phyloP scores from a whole-genome alignment of 306 rosid species.

The Cyclanthera cordifolia region DNA sequence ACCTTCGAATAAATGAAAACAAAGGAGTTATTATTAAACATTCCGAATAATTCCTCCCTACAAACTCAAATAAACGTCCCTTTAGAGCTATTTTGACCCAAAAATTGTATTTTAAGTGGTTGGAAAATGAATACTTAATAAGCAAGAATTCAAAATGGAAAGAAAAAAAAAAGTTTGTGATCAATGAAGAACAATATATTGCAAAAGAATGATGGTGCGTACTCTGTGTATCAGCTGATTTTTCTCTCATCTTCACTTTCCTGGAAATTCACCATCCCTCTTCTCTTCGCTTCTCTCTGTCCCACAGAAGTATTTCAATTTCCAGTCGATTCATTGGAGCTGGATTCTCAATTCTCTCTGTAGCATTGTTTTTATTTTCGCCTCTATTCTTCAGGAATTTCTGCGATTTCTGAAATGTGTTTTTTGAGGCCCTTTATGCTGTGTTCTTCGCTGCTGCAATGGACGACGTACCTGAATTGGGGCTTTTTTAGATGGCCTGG shows the following conservation, averaged over 20 bases:
- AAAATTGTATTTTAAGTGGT: too few species aligned
- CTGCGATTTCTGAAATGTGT: slow-evolving; percentile 27
- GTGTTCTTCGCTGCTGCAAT: slow-evolving; percentile 37
- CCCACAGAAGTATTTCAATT: background rate
- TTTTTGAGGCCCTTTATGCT: slow-evolving; percentile 58
- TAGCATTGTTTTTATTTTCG: background rate
- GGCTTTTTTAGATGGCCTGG: slow-evolving; percentile 75
- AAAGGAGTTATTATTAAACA: too few species aligned
- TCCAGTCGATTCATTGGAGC: background rate
- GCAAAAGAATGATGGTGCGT: too few species aligned
- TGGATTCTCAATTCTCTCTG: background rate
- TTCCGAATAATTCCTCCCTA: too few species aligned
- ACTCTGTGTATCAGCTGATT: background rate
- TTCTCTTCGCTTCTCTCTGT: too few species aligned
- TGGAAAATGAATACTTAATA: too few species aligned
- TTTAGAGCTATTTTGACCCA: too few species aligned
- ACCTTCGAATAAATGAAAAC: too few species aligned
- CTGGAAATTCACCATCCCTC: background rate
- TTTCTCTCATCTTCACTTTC: slow-evolving; percentile 7
- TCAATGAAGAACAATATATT: too few species aligned
- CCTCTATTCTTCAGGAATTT: background rate
- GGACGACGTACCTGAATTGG: slow-evolving; percentile 81
- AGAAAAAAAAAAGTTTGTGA: too few species aligned
- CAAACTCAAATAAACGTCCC: too few species aligned
- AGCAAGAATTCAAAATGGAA: too few species aligned